phyloP scores from a whole-genome alignment of 2,329 filamentous ascomycete species.

The Fusarium neocosmosporiellum region DNA sequence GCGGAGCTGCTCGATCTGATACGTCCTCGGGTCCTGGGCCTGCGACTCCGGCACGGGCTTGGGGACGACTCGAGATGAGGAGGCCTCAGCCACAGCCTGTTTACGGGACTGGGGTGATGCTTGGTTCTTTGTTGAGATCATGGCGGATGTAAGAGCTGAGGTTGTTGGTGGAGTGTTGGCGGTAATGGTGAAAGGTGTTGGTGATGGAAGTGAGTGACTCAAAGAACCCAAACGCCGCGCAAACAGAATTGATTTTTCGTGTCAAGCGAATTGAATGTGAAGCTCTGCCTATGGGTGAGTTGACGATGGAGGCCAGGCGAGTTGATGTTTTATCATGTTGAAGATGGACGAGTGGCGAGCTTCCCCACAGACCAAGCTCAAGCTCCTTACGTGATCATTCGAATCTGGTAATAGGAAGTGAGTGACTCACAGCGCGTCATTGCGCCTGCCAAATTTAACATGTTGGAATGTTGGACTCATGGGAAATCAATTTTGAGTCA shows the following conservation, averaged over 20 bases:
- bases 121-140: conserved; percentile 53
- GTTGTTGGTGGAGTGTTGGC: conserved; percentile 13
- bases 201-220: not conserved
- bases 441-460: not conserved
- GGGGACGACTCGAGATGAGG: conserved; percentile 64
- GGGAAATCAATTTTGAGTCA: conserved; percentile 19
- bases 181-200: not conserved
- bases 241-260: not conserved
- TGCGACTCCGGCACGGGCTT: conserved; percentile 76
- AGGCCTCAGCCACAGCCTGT: conserved; percentile 60
- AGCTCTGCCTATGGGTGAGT: not conserved
- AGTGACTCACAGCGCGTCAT: conserved; percentile 36
- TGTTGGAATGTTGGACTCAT: not conserved
- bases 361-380: conserved; percentile 21
- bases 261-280: not conserved
- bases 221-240: conserved; percentile 23
- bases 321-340: conserved; percentile 30
- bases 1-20: conserved; percentile 79
- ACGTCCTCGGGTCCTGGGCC: conserved; percentile 74
- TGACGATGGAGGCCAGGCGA: not conserved
- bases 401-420: conserved; percentile 16
- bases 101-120: conserved; percentile 47
- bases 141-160: conserved; percentile 35
- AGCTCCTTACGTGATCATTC: conserved; percentile 33
- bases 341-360: conserved; percentile 23